phyloP scores from a whole-genome alignment of 1,139 yeast species.

The Blastobotrys malaysiensis region DNA sequence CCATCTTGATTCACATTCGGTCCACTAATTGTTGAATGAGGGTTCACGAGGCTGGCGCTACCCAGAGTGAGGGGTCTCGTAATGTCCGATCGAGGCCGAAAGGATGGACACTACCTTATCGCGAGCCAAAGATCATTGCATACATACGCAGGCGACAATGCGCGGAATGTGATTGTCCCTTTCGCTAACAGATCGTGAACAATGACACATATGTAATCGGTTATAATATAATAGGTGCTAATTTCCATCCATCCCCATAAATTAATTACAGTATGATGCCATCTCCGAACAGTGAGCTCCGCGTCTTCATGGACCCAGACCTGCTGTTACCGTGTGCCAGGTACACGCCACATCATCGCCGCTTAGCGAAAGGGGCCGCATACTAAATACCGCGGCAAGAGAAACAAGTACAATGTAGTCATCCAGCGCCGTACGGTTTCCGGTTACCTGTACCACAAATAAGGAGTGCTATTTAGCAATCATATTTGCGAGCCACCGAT shows the following conservation, averaged over 20 bases:
- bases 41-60: too few species aligned
- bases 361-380: not conserved
- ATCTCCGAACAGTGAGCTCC: not conserved
- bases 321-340: not conserved
- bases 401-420: not conserved
- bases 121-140: not conserved
- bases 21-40: too few species aligned
- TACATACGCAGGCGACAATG: not conserved
- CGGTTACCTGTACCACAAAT: not conserved
- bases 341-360: not conserved
- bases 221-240: too few species aligned
- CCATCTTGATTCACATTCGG: too few species aligned
- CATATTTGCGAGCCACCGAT: not conserved
- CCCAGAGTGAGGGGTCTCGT: too few species aligned
- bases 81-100: too few species aligned
- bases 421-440: too few species aligned
- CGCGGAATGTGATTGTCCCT: not conserved
- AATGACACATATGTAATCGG: not conserved
- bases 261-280: too few species aligned
- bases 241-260: too few species aligned
- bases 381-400: not conserved
- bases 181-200: not conserved
- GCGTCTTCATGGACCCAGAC: not conserved
- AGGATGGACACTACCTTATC: not conserved
- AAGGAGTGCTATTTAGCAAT: not conserved